A percentile compares a stretch with the other conserved stretches of the same genome.
Evolutionary conservation across 2,329 filamentous ascomycete species (phyloP).

Genomic region (Cladosporium oxysporum): DNA sequence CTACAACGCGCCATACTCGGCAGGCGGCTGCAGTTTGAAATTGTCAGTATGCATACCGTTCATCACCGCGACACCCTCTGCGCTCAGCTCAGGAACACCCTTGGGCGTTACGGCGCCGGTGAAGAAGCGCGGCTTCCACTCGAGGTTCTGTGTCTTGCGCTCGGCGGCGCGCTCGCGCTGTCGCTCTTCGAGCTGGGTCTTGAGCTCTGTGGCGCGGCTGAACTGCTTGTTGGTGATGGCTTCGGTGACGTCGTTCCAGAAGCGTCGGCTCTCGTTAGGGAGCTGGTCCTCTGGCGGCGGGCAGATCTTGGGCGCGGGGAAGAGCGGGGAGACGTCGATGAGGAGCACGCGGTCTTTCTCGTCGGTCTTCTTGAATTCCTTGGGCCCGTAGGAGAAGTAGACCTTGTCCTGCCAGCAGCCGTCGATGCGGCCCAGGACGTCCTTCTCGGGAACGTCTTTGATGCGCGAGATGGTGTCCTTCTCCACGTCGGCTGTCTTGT

Average conservation of each 20-base stretch:
- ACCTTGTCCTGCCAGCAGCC: conserved; percentile 81
- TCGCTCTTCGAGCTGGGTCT: conserved; percentile 87
- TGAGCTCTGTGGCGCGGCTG: conserved; percentile 78
- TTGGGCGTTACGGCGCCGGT: conserved; percentile 59
- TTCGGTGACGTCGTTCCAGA: conserved; percentile 85
- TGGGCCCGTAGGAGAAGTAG: conserved; percentile 57
- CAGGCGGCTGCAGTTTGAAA: conserved; percentile 50
- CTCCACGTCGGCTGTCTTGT: conserved; percentile 76
- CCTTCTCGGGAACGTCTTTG: conserved; percentile 82
- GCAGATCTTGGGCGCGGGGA: conserved; percentile 73
- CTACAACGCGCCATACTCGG: conserved; percentile 41
- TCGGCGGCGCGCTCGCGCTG: conserved; percentile 84
- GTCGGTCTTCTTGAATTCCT: conserved; percentile 47
- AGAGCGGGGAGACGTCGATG: conserved; percentile 83
- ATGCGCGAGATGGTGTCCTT: conserved; percentile 79
- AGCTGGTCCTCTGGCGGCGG: conserved; percentile 79
- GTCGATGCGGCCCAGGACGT: conserved; percentile 77
- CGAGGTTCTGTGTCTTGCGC: conserved; percentile 66
- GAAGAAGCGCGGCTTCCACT: conserved; percentile 90
- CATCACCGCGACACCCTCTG: conserved; percentile 61
- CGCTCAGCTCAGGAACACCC: conserved; percentile 64
- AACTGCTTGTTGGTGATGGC: conserved; percentile 84
- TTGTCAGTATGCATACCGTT: conserved; percentile 56
- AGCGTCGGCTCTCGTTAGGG: conserved; percentile 82
- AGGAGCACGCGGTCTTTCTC: conserved; percentile 67